These are phyloP conservation scores for Penicillium canescens DNA, from an alignment of 495 filamentous ascomycete genomes.

Conservation along the genomic window DNA sequence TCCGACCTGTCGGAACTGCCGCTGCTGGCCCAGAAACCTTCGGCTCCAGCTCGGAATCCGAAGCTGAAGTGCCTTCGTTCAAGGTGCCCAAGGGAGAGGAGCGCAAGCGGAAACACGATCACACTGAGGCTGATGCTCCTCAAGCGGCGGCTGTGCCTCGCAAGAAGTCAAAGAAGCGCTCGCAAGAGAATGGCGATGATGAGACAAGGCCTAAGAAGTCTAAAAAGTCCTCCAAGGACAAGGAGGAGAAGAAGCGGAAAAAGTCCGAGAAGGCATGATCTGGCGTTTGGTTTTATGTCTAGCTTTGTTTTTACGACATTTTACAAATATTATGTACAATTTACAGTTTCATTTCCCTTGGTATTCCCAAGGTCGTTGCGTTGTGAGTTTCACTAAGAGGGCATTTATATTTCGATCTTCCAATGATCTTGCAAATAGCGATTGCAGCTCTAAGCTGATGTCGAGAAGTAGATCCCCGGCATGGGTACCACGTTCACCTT, in stretches of 20 bases:
- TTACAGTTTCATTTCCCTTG: constrained; percentile 5
- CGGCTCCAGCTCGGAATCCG: constrained; percentile 49
- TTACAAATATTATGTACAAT: constrained; percentile 25
- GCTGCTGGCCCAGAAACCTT: constrained; percentile 44
- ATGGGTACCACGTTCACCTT: too few relatives aligned
- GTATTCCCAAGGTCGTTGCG: not conserved
- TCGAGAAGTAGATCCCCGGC: too few relatives aligned
- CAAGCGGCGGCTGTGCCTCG: constrained; percentile 29
- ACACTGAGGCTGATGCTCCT: constrained; percentile 35
- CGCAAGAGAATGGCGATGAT: constrained; percentile 21
- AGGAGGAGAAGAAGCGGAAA: constrained; percentile 47
- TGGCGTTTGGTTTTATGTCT: constrained; percentile 22
- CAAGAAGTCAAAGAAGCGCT: constrained; percentile 49
- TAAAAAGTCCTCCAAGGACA: constrained; percentile 43
- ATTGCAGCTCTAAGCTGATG: too few relatives aligned
- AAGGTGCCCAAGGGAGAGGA: constrained; percentile 40
- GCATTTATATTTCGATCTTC: too few relatives aligned
- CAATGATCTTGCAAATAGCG: too few relatives aligned
- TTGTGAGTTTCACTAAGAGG: too few relatives aligned
- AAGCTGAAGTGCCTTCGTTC: constrained; percentile 40
- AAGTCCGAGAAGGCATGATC: constrained; percentile 40
- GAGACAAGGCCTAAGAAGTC: constrained; percentile 31
- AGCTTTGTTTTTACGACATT: constrained; percentile 23
- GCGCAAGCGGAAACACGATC: constrained; percentile 42
- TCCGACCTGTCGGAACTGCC: constrained; percentile 53